Percentiles rank a stretch among this genome's conserved stretches.
Conservation (phyloP, 164 flowering plant species). For the Berberis vulgaris region DNA sequence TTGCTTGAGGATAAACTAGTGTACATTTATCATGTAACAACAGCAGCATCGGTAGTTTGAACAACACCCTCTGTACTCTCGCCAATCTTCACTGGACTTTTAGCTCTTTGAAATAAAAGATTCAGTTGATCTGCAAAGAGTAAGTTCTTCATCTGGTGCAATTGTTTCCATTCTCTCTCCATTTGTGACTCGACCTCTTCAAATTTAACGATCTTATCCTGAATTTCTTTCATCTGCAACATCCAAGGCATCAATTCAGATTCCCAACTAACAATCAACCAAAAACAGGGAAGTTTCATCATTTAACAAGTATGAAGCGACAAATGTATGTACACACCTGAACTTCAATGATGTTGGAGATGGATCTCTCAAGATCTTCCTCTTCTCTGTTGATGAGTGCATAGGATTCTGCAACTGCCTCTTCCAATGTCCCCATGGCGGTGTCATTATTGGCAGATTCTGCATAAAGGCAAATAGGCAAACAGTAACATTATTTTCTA, state of each 20-base stretch:
- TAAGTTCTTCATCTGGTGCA: constrained; percentile 46
- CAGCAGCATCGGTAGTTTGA: too few relatives aligned
- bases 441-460: constrained; percentile 32
- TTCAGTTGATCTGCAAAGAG: constrained; percentile 62
- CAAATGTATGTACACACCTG: constrained; percentile 38
- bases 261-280: not conserved
- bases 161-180: constrained; percentile 65
- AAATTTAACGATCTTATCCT: constrained; percentile 47
- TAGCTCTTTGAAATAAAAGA: constrained; percentile 37
- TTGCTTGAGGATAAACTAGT: too few relatives aligned
- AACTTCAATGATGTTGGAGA: constrained; percentile 45
- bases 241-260: not conserved
- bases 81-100: too few relatives aligned
- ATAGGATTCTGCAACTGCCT: constrained; percentile 35
- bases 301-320: not conserved
- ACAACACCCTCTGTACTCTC: too few relatives aligned
- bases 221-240: constrained; percentile 61
- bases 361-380: constrained; percentile 48
- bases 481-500: not conserved
- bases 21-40: too few relatives aligned
- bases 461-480: constrained; percentile 16
- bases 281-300: not conserved
- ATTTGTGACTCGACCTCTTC: constrained; percentile 59
- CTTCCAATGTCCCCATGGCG: constrained; percentile 16
- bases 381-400: constrained; percentile 51